phyloP scores from a whole-genome alignment of 805 yeast genomes.

The Candida montana region DNA sequence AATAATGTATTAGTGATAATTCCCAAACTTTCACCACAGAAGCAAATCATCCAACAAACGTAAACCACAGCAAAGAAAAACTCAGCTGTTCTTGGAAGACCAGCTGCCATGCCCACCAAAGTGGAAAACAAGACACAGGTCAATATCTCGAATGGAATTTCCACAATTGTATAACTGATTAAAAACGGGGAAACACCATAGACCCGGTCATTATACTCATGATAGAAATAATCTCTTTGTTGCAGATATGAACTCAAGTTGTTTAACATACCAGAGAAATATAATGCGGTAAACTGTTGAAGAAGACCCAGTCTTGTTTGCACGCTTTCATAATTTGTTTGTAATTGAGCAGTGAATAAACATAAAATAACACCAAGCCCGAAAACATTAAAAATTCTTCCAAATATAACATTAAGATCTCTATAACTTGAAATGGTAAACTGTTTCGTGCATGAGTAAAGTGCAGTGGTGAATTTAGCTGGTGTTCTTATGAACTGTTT shows the following conservation, averaged over 20 bases:
- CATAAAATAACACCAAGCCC: slow-evolving; percentile 68
- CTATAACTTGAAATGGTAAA: slow-evolving; percentile 30
- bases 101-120: slow-evolving; percentile 64
- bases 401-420: slow-evolving; percentile 51
- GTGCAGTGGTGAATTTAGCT: slow-evolving; percentile 17
- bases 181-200: slow-evolving; percentile 67
- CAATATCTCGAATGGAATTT: slow-evolving; percentile 61
- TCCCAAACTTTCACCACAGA: slow-evolving; percentile 83
- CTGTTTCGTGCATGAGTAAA: slow-evolving; percentile 18
- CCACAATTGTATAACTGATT: slow-evolving; percentile 51
- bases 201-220: slow-evolving; percentile 70
- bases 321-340: slow-evolving; percentile 43
- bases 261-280: slow-evolving; percentile 77
- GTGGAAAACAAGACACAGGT: slow-evolving; percentile 55
- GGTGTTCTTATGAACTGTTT: slow-evolving; percentile 14
- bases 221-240: slow-evolving; percentile 73
- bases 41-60: slow-evolving; percentile 47
- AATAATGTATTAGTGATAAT: slow-evolving; percentile 72
- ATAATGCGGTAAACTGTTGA: slow-evolving; percentile 68
- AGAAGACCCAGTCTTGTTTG: slow-evolving; percentile 68
- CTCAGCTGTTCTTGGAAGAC: slow-evolving; percentile 61
- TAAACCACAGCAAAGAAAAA: slow-evolving; percentile 64
- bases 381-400: slow-evolving; percentile 60
- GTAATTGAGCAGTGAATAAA: slow-evolving; percentile 59
- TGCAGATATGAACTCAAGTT: slow-evolving; percentile 71